Evolutionary conservation across 441 rosid species (phyloP), one percentile per base, ranked within the genome.

Genomic region (Eutrema salsugineum): DNA sequence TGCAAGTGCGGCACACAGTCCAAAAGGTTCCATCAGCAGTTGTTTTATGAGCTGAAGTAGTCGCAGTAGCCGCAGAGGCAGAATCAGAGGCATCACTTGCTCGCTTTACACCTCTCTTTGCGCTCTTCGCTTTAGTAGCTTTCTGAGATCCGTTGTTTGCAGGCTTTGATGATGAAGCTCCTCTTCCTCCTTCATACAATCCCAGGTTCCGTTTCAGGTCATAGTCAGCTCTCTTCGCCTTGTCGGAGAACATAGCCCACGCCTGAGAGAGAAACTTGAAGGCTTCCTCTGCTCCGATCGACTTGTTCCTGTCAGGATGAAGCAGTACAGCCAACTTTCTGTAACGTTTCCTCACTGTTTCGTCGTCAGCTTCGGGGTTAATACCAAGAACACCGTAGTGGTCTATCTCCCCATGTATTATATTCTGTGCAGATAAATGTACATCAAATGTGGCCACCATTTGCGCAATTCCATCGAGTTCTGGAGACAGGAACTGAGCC

Each of bases 271-370:
- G 48, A 68, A 82, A 68, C 78, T 77, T 73, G 69, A 86, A 86
- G n/a, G 89, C 88, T 8, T 83, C 85, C 17, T 83, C 88, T 35
- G 86, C 86, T 47, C 88, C 87, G 0, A 77, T 66, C 0, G 79
- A 80, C 40, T 80, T 83, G 71, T 86, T 86, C 70, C 77, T 86
- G 77, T 88, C 86, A 2, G 90, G 90, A 68, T 86, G 86, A 57
- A 88, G 84, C 69, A 79, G 16, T n/a, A 83, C 76, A 58, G 85
- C 88, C 53, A 86, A 68, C 70, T 79, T 79, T 46, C 81, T 68
- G 74, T 82, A 88, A 14, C 77, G 83, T 27, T 70, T 80, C 72
- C 80, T 64, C 51, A 88, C 83, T 16, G 87, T 82, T 43, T 83
- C 84, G 15, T 83, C 83, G 19, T 81, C 83, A 42, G 85, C 89